Base-by-base conservation (phyloP, 2,329 filamentous ascomycete species). In the Annulohypoxylon truncatum region DNA sequence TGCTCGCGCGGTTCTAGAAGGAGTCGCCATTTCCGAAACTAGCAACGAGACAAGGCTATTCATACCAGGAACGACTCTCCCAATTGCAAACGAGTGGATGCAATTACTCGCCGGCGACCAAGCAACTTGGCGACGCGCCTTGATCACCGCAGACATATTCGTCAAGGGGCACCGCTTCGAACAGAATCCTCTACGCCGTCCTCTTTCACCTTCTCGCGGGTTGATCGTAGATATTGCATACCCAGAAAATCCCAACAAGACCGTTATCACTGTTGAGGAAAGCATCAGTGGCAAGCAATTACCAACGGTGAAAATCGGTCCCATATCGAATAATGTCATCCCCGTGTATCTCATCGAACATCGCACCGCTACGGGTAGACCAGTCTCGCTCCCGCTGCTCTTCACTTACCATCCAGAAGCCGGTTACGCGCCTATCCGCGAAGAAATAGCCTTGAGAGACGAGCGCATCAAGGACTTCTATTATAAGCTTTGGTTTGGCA, bases 381-480 rank as follows among this genome's bases (percentile, higher is more conserved):
- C 94, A 10, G 89, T 93, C 15, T 86, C 92, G 20, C 83, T 98
- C 66, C 90, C 92, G 18, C 88, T 98, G 71, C 88, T 90, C 77
- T 97, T 97, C 83, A 93, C 87, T 6, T 98, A 98, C 80, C 92
- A 94, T 76, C 94, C 95, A 0, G 94, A 97, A 79, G 90, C 92
- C 61, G 95, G 95, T 28, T 98, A 97, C 77, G 94, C 95, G 13
- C 95, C 95, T 15, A 97, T 98, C 71, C 90, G 90, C 64, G 95
- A 98, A 80, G 91, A 97, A 68, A 97, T 97, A 93, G 86, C 92
- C 33, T 90, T 87, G 57, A 93, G 95, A 75, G 97, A 98, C 77
- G 94, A 97, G 77, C 92, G 93, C 71, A 97, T 98, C 85, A 98
- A 97, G 84, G 92, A 96, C 80, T 98, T 98, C 79, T 98, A 98